Base-by-base conservation (phyloP, 1,139 yeast genomes). In the Ogataea hybrid region DNA sequence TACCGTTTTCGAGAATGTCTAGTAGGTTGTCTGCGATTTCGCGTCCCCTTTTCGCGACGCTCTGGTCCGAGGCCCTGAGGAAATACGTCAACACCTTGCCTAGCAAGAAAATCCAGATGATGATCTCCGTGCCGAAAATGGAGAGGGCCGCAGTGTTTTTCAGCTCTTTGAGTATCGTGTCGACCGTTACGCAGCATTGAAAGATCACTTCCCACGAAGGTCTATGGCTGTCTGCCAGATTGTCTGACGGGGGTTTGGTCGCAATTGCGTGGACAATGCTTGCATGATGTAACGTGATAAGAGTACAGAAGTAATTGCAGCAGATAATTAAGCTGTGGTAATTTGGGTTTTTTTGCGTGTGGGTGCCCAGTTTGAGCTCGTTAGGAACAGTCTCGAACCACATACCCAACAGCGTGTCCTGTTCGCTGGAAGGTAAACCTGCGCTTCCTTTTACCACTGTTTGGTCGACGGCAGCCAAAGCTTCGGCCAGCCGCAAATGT, bases 121-220 rank as follows among this genome's bases (percentile, higher is more conserved):
- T 63, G 67, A 43, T 81, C 61, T 49, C 78, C 76, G 37, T 20
- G 44, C 73, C 69, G 34, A 73, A 69, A 37, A 73, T 76, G 29
- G 73, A 58, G 48, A 84, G 10, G 10, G 17, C 34, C 7, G 25
- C 29, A 4, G 35, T 54, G 46, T 75, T 77, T 45, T 80, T 81
- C 35, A 79, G 69, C 40, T 83, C 82, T 47, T 78, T 71, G 3
- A 84, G 75, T 49, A 84, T 80, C 83, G 81, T 81, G 55, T 85
- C 75, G 1, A 41, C 20, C 12, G 41, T 31, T 3, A 45, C 6
- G 11, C 92, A 87, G 1, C 90, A 85, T 60, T 82, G 88, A 67
- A 84, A 83, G 4, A 87, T 83, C 48, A 84, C 82, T n/a, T 89
- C 87, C 83, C 89, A 80, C n/a, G 85, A 78, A 3, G 88, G 86